Base-by-base conservation (phyloP, 1,139 yeast species). In the Yamadazyma mexicana region DNA sequence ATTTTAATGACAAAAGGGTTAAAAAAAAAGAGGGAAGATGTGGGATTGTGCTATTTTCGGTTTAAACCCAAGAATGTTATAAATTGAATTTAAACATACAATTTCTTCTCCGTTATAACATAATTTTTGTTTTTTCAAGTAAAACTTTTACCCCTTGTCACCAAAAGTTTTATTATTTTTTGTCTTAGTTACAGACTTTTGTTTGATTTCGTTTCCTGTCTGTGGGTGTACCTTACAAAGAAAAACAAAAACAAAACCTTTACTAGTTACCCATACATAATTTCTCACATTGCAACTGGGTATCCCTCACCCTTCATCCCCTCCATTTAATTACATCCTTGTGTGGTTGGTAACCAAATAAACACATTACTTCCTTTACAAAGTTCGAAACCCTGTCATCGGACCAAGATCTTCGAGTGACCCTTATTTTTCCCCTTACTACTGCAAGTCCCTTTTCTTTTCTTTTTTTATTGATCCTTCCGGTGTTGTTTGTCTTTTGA, bases 1-100 rank as follows among this genome's bases (percentile, higher is more conserved):
- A n/a, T n/a, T 20, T 20, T 8, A 5, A 6, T 20, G 22, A 5
- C 5, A 20, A 8, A 20, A 20, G 22, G 9, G 9, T 28, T 5
- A 16, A 17, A 14, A 14, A 28, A 6, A 17, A 4, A 15, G 16
- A 28, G 17, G 31, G 16, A 15, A 28, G 14, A 28, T n/a, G 9
- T 12, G 30, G 30, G n/a, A 12, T 27, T 12, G 17, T 11, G 16
- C 12, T 11, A 10, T 5, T 7, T 8, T n/a, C 17, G 9, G 5
- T n/a, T n/a, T 20, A 15, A 12, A 5, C 17, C 18, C 14, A 22
- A 32, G 34, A 32, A 32, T 32, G 28, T 32, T 16, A 16, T 11
- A 32, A 32, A 32, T 32, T 17, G 15, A 32, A 32, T 32, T 32
- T 32, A 32, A 32, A 14, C 28, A 17, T 11, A 31, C 34, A 23